phyloP scores from a whole-genome alignment of 2,329 filamentous ascomycete genomes.

The Botrytis squamosa region DNA sequence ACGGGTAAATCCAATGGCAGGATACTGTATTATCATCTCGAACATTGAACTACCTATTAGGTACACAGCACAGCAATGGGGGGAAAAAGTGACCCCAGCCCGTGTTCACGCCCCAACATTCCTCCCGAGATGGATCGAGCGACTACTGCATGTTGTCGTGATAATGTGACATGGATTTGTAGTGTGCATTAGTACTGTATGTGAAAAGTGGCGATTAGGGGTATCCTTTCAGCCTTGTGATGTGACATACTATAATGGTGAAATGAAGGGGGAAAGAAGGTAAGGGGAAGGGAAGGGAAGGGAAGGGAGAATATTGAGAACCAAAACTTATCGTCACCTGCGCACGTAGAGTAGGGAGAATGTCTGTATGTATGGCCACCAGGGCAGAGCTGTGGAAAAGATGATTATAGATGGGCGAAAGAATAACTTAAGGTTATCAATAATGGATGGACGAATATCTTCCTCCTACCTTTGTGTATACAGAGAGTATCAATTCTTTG shows the following conservation, averaged over 20 bases:
- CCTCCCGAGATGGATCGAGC: not conserved
- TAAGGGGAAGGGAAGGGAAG: not conserved
- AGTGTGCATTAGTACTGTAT: slow-evolving; percentile 4
- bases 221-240: not conserved
- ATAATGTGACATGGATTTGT: slow-evolving; percentile 13
- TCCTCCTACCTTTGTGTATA: not conserved
- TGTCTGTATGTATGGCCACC: not conserved
- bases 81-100: not conserved
- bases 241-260: not conserved
- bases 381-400: not conserved
- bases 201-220: not conserved
- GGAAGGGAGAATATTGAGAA: not conserved
- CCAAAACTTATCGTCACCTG: too few relatives aligned
- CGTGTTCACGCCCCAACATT: not conserved
- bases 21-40: not conserved
- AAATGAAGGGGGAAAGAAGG: slow-evolving; percentile 1
- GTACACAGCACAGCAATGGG: not conserved
- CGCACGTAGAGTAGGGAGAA: too few relatives aligned
- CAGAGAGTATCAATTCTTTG: not conserved
- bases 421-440: not conserved
- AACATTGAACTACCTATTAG: not conserved
- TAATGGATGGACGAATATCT: not conserved
- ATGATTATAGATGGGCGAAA: not conserved
- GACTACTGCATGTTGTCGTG: slow-evolving; percentile 6
- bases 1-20: not conserved